phyloP scores from a whole-genome alignment of 371 early-diverging fungal species.

The Syncephalastrum monosporum region DNA sequence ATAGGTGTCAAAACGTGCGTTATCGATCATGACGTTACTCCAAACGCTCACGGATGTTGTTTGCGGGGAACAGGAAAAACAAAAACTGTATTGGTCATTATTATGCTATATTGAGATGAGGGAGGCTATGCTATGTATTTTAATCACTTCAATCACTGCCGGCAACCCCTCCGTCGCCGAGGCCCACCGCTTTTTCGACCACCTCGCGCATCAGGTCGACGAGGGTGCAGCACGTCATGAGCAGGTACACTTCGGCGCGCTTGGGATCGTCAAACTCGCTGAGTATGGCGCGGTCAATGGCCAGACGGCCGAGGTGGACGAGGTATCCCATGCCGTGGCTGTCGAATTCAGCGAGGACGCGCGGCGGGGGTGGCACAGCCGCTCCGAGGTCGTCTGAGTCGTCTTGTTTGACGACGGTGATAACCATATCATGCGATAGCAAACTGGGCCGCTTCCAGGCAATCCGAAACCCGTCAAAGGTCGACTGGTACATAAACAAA shows the following conservation, averaged over 20 bases:
- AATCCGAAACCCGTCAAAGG: slow-evolving; percentile 30
- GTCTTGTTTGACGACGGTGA: slow-evolving; percentile 21
- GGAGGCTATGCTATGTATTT: no score
- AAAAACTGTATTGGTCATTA: no score
- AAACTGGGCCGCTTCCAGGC: slow-evolving; percentile 44
- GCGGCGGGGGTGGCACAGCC: slow-evolving; percentile 6
- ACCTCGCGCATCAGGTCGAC: slow-evolving; percentile 52
- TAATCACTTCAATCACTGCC: slow-evolving; percentile 41
- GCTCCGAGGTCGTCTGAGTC: not conserved
- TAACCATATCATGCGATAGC: slow-evolving; percentile 43
- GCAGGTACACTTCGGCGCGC: slow-evolving; percentile 33
- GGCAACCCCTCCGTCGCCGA: slow-evolving; percentile 47
- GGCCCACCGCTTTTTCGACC: slow-evolving; percentile 47
- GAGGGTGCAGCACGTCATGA: slow-evolving; percentile 46
- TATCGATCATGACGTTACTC: no score
- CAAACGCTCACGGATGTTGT: no score
- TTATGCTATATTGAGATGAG: no score
- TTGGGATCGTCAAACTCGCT: slow-evolving; percentile 24
- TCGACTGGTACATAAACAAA: slow-evolving; percentile 39
- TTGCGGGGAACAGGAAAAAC: no score
- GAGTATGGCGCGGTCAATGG: slow-evolving; percentile 32
- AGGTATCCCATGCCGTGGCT: slow-evolving; percentile 50
- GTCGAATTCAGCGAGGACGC: slow-evolving; percentile 43
- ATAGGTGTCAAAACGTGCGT: no score
- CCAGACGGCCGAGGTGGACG: slow-evolving; percentile 34